Evolutionary conservation across 2,329 filamentous ascomycete species (phyloP), one percentile per base, ranked within the genome.

Genomic region (Knoxdaviesia proteae): DNA sequence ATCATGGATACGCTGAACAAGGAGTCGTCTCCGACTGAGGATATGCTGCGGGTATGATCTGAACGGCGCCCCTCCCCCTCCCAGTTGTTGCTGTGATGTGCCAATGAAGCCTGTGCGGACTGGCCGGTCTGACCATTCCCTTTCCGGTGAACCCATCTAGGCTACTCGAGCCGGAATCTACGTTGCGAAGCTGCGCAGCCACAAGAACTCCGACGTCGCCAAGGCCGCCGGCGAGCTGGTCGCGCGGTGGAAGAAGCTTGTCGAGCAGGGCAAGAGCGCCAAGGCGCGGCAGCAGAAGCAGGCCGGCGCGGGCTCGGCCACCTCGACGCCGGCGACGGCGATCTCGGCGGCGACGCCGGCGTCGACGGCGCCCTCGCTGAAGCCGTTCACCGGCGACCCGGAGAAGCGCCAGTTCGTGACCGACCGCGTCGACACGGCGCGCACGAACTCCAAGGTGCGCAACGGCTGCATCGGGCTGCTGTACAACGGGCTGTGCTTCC

Each of bases 161-260:
- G 69, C 80, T 37, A 96, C 88, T n/a, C 82, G 80, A 52, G 88
- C 93, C 42, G 90, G 90, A 52, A 79, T 94, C 49, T 76, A 80
- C 41, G 82, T 96, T 48, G 88, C 87, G 58, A 88, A 86, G 57
- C 73, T 79, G 41, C 69, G 76, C 43, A 61, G 80, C 47, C 86
- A 92, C 58, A 60, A 76, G 45, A 80, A 92, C 65, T 86, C 83
- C 58, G 76, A 87, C 38, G 80, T 96, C 51, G 77, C 79, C 39
- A 72, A 74, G 42, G 67, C 83, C 38, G 86, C 90, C 4, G 69
- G 72, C 46, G 82, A 87, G 53, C 80, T 96, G 44, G 86, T 98
- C 42, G 71, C 70, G 48, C 92, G 87, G 59, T 94, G 84, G 84
- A 82, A 80, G 64, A 76, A 77, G 53, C 74, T 80, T 36, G 80